Base-by-base conservation (phyloP, 2,329 filamentous ascomycete species). In the Aspergillus aculeatus region DNA sequence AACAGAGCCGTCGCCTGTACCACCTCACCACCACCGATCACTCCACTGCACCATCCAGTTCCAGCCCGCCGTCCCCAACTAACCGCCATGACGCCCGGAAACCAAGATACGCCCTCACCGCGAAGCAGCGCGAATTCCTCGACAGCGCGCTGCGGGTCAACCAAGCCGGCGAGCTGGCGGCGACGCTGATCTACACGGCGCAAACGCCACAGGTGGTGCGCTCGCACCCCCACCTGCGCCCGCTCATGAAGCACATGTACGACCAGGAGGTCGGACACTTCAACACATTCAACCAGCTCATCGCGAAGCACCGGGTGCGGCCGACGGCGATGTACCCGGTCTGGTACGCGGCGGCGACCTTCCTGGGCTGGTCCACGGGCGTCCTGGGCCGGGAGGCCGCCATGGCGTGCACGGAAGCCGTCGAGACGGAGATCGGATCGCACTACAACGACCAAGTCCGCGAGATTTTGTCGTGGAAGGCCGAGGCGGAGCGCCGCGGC, bases 321-420 rank as follows among this genome's bases (percentile, higher is more conserved):
- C 95, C 95, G 0, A 97, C 95, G 0, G 91, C 89, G 12, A 89
- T 99, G 80, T 96, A 96, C 71, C 95, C 95, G 0, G 64, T 97
- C 2, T 99, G 95, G 95, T 86, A 89, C 48, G 82, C 87, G 7
- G 86, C 93, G 11, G 91, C 95, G 1, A 89, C 89, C 0, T 86
- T 89, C 0, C 78, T 99, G 7, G 95, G 95, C 19, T 97, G 95
- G 92, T 84, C 86, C 4, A 99, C 95, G 0, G 95, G 90, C 0
- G 78, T 95, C 47, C 84, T 99, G 83, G 93, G 95, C 0, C 86
- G 92, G 52, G 92, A 98, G 78, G 93, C 94, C 2, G 94, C 95
- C 38, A 99, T 99, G 95, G 95, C 95, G 12, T 99, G 95, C 74
- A 98, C 95, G 0, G 95, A 99, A 78, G 95, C 95, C 1, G 94